Evolutionary conservation across 805 yeast species (phyloP).

Genomic region (Kazachstania viticola): DNA sequence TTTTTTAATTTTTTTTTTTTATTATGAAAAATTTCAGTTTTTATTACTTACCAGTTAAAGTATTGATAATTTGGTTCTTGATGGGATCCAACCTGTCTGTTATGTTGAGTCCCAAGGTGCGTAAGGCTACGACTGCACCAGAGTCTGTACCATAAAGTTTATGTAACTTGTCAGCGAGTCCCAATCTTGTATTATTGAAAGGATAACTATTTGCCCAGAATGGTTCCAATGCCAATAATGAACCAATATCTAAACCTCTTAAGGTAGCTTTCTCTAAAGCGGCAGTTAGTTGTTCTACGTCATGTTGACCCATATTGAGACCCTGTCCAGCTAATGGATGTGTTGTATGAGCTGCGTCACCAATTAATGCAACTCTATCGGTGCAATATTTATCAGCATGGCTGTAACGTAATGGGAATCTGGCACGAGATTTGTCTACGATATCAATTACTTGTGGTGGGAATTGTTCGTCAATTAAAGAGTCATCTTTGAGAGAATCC

Average conservation of each 20-base stretch:
- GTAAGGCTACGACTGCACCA: conserved; percentile 58
- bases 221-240: conserved; percentile 68
- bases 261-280: conserved; percentile 60
- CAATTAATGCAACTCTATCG: conserved; percentile 83
- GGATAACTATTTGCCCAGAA: conserved; percentile 80
- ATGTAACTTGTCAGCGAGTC: conserved; percentile 85
- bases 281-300: conserved; percentile 58
- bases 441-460: conserved; percentile 60
- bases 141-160: conserved; percentile 70
- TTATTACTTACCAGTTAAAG: conserved; percentile 30
- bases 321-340: conserved; percentile 99
- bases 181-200: conserved; percentile 66
- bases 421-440: conserved; percentile 57
- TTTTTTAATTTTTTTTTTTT: neutral
- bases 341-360: conserved; percentile 96
- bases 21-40: no score
- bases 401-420: conserved; percentile 77
- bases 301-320: conserved; percentile 93
- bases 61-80: conserved; percentile 58
- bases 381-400: conserved; percentile 85
- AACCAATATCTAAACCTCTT: conserved; percentile 85
- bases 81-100: conserved; percentile 53
- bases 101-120: conserved; percentile 66
- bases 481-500: conserved; percentile 23
- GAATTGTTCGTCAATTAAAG: conserved; percentile 43